Percentiles rank a stretch among this genome's conserved stretches.
Evolutionary conservation across 768 basidiomycete genomes (phyloP).

Genomic region (Boletus subparvulus): DNA sequence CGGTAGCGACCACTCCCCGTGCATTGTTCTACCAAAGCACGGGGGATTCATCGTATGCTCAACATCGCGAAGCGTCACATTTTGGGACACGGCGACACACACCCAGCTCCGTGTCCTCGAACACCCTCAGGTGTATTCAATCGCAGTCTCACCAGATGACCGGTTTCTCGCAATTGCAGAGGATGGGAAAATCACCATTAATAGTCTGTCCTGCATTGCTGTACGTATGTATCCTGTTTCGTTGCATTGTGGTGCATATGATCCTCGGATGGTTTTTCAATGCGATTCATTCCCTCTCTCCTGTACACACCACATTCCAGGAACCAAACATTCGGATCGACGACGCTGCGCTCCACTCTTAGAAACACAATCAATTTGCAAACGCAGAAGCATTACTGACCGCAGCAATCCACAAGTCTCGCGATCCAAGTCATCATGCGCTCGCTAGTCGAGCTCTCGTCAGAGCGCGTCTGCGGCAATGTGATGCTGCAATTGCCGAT

Average conservation of each 20-base stretch:
- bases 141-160: too few species aligned
- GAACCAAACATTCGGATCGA: background rate
- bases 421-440: background rate
- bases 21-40: background rate
- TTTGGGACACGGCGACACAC: too few species aligned
- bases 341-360: background rate
- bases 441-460: background rate
- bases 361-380: background rate
- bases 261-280: too few species aligned
- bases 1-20: too few species aligned
- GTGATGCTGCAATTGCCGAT: background rate
- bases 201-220: too few species aligned
- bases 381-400: background rate
- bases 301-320: background rate
- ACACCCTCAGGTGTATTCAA: too few species aligned
- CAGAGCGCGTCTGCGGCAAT: background rate
- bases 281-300: too few species aligned
- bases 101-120: too few species aligned
- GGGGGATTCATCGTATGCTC: background rate
- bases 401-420: background rate
- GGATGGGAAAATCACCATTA: too few species aligned
- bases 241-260: too few species aligned
- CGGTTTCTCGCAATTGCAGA: too few species aligned
- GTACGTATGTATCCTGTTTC: too few species aligned
- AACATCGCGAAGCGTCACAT: background rate